Evolutionary conservation across 305 asterid species (phyloP).

Genomic region (Fraxinus sp.): DNA sequence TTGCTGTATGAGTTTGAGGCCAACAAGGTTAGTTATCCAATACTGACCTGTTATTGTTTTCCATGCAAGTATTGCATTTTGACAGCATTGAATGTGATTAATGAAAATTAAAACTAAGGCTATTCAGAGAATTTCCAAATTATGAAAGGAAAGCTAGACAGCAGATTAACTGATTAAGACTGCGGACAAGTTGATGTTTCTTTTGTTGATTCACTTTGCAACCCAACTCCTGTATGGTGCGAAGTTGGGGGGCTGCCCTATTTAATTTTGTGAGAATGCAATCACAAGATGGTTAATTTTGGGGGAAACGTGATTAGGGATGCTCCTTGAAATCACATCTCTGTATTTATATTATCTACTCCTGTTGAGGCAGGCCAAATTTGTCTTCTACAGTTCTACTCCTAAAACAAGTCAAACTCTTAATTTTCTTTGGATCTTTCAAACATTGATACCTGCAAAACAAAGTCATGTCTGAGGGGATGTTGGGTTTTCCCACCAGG

Average conservation of each 20-base stretch:
- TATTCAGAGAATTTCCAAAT: background rate
- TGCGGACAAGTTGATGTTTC: background rate
- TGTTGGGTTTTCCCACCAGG: background rate
- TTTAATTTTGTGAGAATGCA: background rate
- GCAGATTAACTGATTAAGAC: background rate
- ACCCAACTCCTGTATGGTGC: background rate
- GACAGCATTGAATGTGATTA: background rate
- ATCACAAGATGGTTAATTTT: background rate
- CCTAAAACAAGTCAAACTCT: background rate
- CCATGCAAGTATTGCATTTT: background rate
- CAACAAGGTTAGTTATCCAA: constrained; percentile 50
- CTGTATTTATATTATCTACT: background rate
- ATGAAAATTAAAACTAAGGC: background rate
- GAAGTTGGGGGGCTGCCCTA: background rate
- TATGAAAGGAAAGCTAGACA: background rate
- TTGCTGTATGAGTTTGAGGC: constrained; percentile 30
- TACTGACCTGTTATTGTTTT: background rate
- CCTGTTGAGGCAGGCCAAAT: background rate
- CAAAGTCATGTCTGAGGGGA: background rate
- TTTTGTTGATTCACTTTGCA: background rate
- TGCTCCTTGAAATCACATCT: background rate
- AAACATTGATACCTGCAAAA: background rate
- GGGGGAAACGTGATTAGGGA: background rate
- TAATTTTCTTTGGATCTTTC: background rate
- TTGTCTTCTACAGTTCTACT: background rate